Evolutionary conservation across 2,329 filamentous ascomycete genomes (phyloP).

Genomic region (Tolypocladium inflatum): DNA sequence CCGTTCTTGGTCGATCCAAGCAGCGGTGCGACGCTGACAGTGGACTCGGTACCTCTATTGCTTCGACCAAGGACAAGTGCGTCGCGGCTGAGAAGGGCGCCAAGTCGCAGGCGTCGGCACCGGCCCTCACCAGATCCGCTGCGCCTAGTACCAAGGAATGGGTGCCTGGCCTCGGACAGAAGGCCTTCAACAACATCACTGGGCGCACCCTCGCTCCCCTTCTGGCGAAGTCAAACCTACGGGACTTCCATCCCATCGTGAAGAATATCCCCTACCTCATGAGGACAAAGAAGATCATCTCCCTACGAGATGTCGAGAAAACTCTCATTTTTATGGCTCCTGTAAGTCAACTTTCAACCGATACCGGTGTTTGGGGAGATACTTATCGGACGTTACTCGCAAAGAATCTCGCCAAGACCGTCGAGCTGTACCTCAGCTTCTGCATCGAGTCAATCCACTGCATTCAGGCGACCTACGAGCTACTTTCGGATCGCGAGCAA

Average conservation of each 20-base stretch:
- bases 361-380: constrained; percentile 49
- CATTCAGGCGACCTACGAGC: constrained; percentile 80
- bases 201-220: constrained; percentile 73
- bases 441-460: constrained; percentile 85
- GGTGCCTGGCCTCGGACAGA: constrained; percentile 54
- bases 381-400: constrained; percentile 60
- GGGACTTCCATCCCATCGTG: constrained; percentile 73
- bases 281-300: constrained; percentile 75
- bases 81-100: constrained; percentile 27
- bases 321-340: constrained; percentile 83
- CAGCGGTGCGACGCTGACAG: constrained; percentile 70
- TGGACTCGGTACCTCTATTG: constrained; percentile 76
- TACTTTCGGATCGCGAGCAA: constrained; percentile 78
- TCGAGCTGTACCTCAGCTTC: constrained; percentile 70
- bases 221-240: constrained; percentile 60
- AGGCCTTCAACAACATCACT: constrained; percentile 68
- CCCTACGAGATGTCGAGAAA: constrained; percentile 89
- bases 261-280: constrained; percentile 72
- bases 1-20: constrained; percentile 42
- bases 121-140: constrained; percentile 54
- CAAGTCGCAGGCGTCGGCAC: constrained; percentile 27
- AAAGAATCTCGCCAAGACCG: constrained; percentile 70
- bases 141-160: constrained; percentile 36
- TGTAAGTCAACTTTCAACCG: constrained; percentile 64
- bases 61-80: constrained; percentile 46